These are phyloP conservation scores for Oryza glaberrima DNA, from an alignment of 176 grass and related monocot genomes.

Conservation along the genomic window DNA sequence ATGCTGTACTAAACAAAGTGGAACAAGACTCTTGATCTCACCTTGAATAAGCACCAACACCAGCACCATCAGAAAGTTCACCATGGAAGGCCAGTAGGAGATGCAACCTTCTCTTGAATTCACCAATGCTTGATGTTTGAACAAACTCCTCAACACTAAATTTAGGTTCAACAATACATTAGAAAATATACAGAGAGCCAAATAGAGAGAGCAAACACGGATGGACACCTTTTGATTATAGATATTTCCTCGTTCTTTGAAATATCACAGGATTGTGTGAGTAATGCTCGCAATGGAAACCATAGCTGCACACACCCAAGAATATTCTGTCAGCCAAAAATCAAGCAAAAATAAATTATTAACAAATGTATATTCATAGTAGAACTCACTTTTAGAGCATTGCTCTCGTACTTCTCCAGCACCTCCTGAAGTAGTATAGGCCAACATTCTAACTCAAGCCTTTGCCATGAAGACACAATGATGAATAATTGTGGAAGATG, in stretches of 20 bases:
- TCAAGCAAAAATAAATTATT: slow-evolving; percentile 19
- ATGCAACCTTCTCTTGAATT: slow-evolving; percentile 90
- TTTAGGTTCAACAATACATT: slow-evolving; percentile 43
- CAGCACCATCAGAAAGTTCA: slow-evolving; percentile 63
- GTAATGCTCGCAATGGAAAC: slow-evolving; percentile 83
- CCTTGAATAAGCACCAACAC: slow-evolving; percentile 68
- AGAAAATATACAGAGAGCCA: slow-evolving; percentile 29
- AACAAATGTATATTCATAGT: slow-evolving; percentile 13
- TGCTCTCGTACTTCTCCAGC: slow-evolving; percentile 59
- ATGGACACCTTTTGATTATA: slow-evolving; percentile 67
- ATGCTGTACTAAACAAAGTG: not conserved
- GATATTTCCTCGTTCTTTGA: slow-evolving; percentile 47
- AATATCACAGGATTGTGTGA: slow-evolving; percentile 50
- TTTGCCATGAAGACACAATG: slow-evolving; percentile 87
- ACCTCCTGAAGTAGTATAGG: slow-evolving; percentile 68
- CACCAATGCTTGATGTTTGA: slow-evolving; percentile 84
- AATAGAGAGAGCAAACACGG: slow-evolving; percentile 11
- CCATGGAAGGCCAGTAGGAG: slow-evolving; percentile 83
- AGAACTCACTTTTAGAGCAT: slow-evolving; percentile 76
- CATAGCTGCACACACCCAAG: slow-evolving; percentile 59
- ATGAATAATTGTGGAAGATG: slow-evolving; percentile 72
- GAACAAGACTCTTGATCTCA: slow-evolving; percentile 34
- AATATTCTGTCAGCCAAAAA: slow-evolving; percentile 37
- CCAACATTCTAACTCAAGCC: slow-evolving; percentile 86
- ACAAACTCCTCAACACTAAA: slow-evolving; percentile 90